Percentiles rank a stretch among this genome's conserved stretches.
These are phyloP conservation scores for Vishniacozyma victoriae DNA, from an alignment of 768 basidiomycete species.

Conservation along the genomic window DNA sequence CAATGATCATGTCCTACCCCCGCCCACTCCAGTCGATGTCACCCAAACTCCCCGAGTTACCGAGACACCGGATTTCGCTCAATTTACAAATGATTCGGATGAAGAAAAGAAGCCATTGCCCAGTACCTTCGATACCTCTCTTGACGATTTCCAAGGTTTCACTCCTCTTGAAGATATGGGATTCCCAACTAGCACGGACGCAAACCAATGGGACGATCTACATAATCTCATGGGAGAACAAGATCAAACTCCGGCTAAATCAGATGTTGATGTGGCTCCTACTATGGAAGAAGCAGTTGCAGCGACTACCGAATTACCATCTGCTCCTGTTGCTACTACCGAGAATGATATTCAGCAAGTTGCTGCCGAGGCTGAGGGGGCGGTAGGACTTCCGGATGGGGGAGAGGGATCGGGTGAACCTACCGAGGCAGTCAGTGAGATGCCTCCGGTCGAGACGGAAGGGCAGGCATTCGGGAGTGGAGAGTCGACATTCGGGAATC, in stretches of 20 bases:
- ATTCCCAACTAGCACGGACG: not conserved
- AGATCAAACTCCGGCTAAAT: not conserved
- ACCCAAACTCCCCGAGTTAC: too few species aligned
- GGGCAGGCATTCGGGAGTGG: not conserved
- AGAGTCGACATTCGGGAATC: not conserved
- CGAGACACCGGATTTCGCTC: too few species aligned
- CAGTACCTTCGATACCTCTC: not conserved
- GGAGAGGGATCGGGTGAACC: slow-evolving; percentile 11
- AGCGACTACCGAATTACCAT: slow-evolving; percentile 1
- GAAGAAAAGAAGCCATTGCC: too few species aligned
- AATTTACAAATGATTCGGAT: too few species aligned
- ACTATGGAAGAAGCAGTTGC: slow-evolving; percentile 10
- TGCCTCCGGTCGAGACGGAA: slow-evolving; percentile 11
- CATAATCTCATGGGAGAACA: not conserved
- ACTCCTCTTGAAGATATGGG: slow-evolving; percentile 9
- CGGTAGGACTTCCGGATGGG: slow-evolving; percentile 1
- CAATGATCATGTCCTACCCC: not conserved
- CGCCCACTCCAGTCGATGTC: too few species aligned
- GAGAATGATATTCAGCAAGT: not conserved
- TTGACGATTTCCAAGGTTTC: slow-evolving; percentile 21
- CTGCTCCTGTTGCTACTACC: not conserved
- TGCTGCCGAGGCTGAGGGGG: slow-evolving; percentile 8
- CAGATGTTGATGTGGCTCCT: slow-evolving; percentile 11
- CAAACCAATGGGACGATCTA: not conserved
- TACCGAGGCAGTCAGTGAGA: slow-evolving; percentile 18